phyloP scores from a whole-genome alignment of 2,329 filamentous ascomycete species.

The Akanthomyces lecanii region DNA sequence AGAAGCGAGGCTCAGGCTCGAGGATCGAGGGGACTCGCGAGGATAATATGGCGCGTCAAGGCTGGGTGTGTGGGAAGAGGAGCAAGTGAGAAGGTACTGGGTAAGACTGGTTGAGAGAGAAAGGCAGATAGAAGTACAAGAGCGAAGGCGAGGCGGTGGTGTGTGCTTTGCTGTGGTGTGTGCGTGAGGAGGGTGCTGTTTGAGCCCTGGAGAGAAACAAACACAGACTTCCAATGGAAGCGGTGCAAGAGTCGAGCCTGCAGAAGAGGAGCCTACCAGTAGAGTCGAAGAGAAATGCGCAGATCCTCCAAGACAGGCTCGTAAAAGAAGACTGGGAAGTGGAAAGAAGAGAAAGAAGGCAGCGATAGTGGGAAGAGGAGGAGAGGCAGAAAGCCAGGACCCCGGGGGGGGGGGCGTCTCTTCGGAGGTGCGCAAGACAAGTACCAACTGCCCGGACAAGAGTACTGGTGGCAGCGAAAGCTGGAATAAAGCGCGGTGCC shows the following conservation, averaged over 20 bases:
- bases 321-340: not conserved
- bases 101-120: conserved; percentile 17
- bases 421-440: not conserved
- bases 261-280: conserved; percentile 3
- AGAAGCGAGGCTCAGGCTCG: conserved; percentile 15
- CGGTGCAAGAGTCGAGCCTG: conserved; percentile 1
- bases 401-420: not conserved
- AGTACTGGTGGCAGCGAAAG: not conserved
- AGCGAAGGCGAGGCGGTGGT: not conserved
- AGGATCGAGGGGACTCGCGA: conserved; percentile 5
- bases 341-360: not conserved
- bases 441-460: not conserved
- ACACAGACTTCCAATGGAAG: not conserved
- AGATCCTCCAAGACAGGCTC: not conserved
- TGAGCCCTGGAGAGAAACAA: conserved; percentile 1
- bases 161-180: not conserved
- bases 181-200: not conserved
- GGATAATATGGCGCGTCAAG: conserved; percentile 3
- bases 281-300: not conserved
- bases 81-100: conserved; percentile 9
- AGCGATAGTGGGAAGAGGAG: not conserved
- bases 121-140: conserved; percentile 17
- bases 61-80: conserved; percentile 12
- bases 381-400: not conserved
- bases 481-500: not conserved